These are phyloP conservation scores for Suillus occidentalis DNA, from an alignment of 768 basidiomycete species.

Conservation along the genomic window DNA sequence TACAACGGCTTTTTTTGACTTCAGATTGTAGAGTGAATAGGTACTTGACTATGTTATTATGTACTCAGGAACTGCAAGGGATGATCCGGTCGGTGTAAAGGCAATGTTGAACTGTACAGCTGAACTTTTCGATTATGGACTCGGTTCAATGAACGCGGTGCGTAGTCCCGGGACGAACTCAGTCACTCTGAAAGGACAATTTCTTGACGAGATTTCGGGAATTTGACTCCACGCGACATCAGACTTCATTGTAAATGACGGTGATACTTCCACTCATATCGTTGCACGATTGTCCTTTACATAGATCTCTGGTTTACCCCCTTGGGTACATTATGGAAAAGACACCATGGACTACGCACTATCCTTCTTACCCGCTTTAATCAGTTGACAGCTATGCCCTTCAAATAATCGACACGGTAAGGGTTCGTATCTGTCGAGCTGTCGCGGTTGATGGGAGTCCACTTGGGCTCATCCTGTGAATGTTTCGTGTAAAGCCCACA, in stretches of 20 bases:
- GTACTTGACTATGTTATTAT: no score
- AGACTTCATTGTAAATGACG: neutral
- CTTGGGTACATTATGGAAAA: neutral
- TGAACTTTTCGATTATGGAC: no score
- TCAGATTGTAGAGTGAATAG: no score
- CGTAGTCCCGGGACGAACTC: neutral
- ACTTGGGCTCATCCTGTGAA: constrained; percentile 85
- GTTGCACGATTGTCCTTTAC: neutral
- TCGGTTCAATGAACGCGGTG: no score
- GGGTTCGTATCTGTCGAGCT: constrained; percentile 62
- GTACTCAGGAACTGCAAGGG: no score
- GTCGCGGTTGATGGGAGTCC: constrained; percentile 75
- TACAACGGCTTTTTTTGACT: no score
- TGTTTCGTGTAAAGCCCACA: neutral
- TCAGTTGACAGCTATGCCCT: constrained; percentile 41
- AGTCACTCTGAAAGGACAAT: neutral
- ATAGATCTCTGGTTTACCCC: neutral
- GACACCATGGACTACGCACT: neutral
- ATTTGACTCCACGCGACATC: no score
- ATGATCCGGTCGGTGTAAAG: no score
- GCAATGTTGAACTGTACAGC: no score
- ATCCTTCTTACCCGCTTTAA: neutral
- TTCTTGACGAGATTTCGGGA: no score
- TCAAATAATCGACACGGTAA: constrained; percentile 61
- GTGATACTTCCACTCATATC: neutral